Evolutionary conservation across 345 rosid species (phyloP), one percentile per base, ranked within the genome.

Genomic region (Nephelium lappaceum): DNA sequence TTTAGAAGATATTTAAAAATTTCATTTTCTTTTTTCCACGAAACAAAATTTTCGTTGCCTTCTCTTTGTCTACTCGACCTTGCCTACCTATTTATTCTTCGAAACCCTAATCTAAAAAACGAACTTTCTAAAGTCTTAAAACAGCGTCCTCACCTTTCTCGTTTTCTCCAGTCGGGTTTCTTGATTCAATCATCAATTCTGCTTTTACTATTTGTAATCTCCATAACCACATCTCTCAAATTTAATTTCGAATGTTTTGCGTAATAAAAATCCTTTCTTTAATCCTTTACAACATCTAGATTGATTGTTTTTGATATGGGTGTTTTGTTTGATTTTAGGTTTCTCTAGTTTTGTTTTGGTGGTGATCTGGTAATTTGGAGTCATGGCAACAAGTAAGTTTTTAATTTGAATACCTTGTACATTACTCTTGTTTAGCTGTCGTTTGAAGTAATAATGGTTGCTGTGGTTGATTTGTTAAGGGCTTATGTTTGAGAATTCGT

Each of bases 401-500:
- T 19, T 45, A 3, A 77, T 27, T 31, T 19, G 38, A 1, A 6
- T 21, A 4, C 11, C 10, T 41, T 38, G 6, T 38, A 19, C 4
- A 19, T 31, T 27, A 3, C 6, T 42, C 5, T 39, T 73, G 43
- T 55, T 66, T 25, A 3, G 6, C 5, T 31, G 7, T 6, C n/a
- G 53, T 16, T 64, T 3, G 9, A 53, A 38, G 18, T 78, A 18
- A 66, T 41, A 25, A 21, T 7, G 55, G 38, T 4, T 72, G 8
- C 11, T 42, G 6, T 51, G 39, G 61, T 67, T 41, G 16, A 55
- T 77, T 21, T 51, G 57, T 69, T 31, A 80, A 91, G 98, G 98
- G 78, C 93, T 95, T 82, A 89, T 87, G 86, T 95, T 95, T 85
- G 98, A 95, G 86, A 95, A 95, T 74, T 82, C 84, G 1, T 93